Conservation (phyloP, 179 eudicot species). For the Nepenthes alata region DNA sequence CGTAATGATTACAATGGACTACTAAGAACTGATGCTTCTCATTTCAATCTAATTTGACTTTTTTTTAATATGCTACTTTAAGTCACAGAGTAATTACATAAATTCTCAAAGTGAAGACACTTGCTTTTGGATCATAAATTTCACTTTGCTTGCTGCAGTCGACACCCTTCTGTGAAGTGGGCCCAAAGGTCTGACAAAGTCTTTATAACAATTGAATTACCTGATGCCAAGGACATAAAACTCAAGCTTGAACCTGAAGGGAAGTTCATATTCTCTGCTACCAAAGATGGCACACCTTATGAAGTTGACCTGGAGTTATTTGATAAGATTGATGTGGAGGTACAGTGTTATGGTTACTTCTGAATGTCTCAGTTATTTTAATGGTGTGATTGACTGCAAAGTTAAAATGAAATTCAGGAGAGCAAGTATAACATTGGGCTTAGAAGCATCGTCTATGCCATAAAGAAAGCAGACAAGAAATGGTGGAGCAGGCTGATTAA, state of each 20-base stretch:
- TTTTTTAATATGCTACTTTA: too few relatives aligned
- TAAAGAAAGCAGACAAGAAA: conserved; percentile 53
- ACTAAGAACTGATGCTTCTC: too few relatives aligned
- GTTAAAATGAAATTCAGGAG: conserved; percentile 27
- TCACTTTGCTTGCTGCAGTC: conserved; percentile 22
- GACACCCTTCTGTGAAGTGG: conserved; percentile 73
- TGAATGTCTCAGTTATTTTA: background rate
- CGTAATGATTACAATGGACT: too few relatives aligned
- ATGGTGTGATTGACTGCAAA: background rate
- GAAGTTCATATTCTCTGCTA: conserved; percentile 49
- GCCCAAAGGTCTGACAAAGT: conserved; percentile 58
- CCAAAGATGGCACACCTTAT: conserved; percentile 39
- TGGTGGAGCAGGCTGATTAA: conserved; percentile 71
- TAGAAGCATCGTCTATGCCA: conserved; percentile 41
- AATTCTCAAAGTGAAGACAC: too few relatives aligned
- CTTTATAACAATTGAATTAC: conserved; percentile 54
- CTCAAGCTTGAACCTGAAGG: conserved; percentile 69
- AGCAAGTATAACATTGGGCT: conserved; percentile 50
- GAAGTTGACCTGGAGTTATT: conserved; percentile 48
- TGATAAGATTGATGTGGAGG: conserved; percentile 58
- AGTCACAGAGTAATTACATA: too few relatives aligned
- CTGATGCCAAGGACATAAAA: conserved; percentile 69
- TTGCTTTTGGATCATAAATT: too few relatives aligned
- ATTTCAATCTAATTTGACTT: too few relatives aligned
- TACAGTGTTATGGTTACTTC: conserved; percentile 3